These are phyloP conservation scores for Phlebopus sp. DNA, from an alignment of 1,284 basidiomycete genomes.

Conservation along the genomic window DNA sequence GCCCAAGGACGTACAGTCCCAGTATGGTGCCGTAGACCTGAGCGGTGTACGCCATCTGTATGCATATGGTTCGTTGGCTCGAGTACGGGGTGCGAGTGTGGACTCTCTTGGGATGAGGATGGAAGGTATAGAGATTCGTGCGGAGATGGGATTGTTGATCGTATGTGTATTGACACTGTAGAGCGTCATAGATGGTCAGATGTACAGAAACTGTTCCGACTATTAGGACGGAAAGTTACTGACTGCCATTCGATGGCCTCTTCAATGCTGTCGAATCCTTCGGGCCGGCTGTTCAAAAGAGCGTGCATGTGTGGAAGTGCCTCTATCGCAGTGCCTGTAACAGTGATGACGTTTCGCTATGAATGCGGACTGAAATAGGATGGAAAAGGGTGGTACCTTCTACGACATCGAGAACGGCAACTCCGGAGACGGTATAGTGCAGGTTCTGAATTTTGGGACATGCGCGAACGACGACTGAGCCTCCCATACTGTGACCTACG, in stretches of 20 bases:
- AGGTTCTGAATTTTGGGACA: conserved; percentile 63
- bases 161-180: conserved; percentile 42
- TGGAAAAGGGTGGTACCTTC: conserved; percentile 60
- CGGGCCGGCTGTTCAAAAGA: conserved; percentile 83
- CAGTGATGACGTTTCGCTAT: not conserved
- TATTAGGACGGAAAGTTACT: conserved; percentile 34
- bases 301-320: conserved; percentile 88
- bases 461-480: conserved; percentile 78
- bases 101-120: conserved; percentile 58
- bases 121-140: conserved; percentile 81
- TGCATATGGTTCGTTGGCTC: conserved; percentile 20
- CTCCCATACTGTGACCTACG: conserved; percentile 90
- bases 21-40: conserved; percentile 83
- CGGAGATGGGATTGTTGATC: conserved; percentile 77
- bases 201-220: too few relatives aligned
- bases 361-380: not conserved
- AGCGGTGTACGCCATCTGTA: conserved; percentile 86
- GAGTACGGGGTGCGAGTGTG: conserved; percentile 29
- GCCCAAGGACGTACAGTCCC: conserved; percentile 62
- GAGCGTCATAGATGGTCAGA: not conserved
- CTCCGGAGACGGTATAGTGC: conserved; percentile 75
- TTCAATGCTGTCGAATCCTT: conserved; percentile 78
- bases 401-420: conserved; percentile 92
- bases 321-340: conserved; percentile 86
- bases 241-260: conserved; percentile 96